A percentile compares a stretch with the other conserved stretches of the same genome.
These are phyloP conservation scores for Austroboletus rostrupii DNA, from an alignment of 1,284 basidiomycete genomes.

Conservation along the genomic window DNA sequence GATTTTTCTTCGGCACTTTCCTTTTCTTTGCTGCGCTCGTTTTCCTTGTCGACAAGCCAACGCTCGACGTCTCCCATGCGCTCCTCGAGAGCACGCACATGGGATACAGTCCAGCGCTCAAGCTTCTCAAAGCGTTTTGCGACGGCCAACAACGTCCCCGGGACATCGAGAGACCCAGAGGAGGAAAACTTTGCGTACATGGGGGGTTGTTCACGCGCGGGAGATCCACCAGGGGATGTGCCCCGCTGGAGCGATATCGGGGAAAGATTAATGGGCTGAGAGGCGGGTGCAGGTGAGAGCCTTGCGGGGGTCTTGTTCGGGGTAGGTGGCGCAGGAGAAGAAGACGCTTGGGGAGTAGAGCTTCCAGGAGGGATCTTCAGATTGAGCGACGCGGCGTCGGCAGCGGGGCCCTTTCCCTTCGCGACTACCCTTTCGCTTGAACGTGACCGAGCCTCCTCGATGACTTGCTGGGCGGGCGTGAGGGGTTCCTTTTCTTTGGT, in stretches of 20 bases:
- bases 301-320: slow-evolving; percentile 55
- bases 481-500: slow-evolving; percentile 67
- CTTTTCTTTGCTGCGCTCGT: slow-evolving; percentile 35
- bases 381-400: slow-evolving; percentile 49
- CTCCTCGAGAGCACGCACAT: slow-evolving; percentile 77
- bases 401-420: slow-evolving; percentile 46
- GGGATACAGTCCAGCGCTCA: slow-evolving; percentile 80
- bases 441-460: slow-evolving; percentile 63
- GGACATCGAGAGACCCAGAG: slow-evolving; percentile 66
- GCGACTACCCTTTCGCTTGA: slow-evolving; percentile 46
- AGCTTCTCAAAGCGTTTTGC: slow-evolving; percentile 66
- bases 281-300: slow-evolving; percentile 40
- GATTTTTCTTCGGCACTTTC: slow-evolving; percentile 11
- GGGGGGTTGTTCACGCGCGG: slow-evolving; percentile 58
- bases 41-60: slow-evolving; percentile 77
- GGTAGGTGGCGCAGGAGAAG: slow-evolving; percentile 53
- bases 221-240: slow-evolving; percentile 47
- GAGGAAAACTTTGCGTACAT: slow-evolving; percentile 70
- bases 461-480: slow-evolving; percentile 76
- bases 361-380: slow-evolving; percentile 42
- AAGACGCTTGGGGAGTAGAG: slow-evolving; percentile 38
- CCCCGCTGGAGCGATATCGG: slow-evolving; percentile 33
- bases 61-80: slow-evolving; percentile 80
- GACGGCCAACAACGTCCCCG: slow-evolving; percentile 54
- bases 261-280: slow-evolving; percentile 31